Base-by-base conservation (phyloP, 768 basidiomycete genomes). In the Rhizopogon vinicolor region DNA sequence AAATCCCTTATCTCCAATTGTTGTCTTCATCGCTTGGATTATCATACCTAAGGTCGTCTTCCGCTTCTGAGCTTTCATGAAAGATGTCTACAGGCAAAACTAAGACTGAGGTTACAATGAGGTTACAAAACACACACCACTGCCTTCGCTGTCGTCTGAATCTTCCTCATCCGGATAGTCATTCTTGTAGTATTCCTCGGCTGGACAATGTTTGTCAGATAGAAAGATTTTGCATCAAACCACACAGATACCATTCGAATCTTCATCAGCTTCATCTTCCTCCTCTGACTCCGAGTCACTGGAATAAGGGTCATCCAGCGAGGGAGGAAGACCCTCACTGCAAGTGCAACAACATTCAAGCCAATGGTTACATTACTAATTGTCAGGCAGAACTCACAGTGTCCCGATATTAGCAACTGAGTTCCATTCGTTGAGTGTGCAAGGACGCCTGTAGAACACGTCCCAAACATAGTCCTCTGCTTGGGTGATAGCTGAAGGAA, bases 101-200 rank as follows among this genome's bases (percentile, higher is more conserved):
- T 41, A 22, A 19, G 22, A 55, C 58, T 37, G 54, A 52, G 12
- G 51, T 22, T 40, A 41, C 52, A 37, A 55, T 44, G 28, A 51
- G 25, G 44, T 3, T 31, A 45, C 7, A 8, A 42, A 42, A 19
- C 33, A 63, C 61, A 29, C 59, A 74, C 74, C 76, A 63, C 74
- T 77, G 41, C 69, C 71, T 33, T 74, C 74, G 16, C 67, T 72
- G 22, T 73, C 74, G 2, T 71, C 60, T 9, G 73, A 71, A 25
- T 75, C 72, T 40, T 85, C 83, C 48, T 86, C 89, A 28, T 90
- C 88, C 5, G 89, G 89, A 60, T 92, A 92, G 64, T 92, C 89
- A 56, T 92, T 92, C 62, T 82, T 89, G 70, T 90, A 91, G 63
- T 85, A 90, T 59, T 89, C 89, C 68, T 92, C 89, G 16, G 85